phyloP scores from a whole-genome alignment of 257 asterid genomes.

The Cynanchum wilfordii region DNA sequence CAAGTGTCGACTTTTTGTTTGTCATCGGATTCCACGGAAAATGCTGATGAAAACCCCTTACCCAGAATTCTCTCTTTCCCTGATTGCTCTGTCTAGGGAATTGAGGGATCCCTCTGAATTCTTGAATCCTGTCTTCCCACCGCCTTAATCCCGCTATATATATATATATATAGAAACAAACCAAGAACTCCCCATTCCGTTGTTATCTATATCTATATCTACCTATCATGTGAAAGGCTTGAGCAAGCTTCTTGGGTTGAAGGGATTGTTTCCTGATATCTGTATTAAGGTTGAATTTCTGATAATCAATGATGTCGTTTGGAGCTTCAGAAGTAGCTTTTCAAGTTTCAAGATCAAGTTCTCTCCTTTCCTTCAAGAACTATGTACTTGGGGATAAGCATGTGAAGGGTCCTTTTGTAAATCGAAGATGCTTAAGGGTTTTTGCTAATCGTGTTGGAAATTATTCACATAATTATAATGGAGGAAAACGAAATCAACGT shows the following conservation, averaged over 20 bases:
- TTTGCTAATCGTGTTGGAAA: constrained; percentile 16
- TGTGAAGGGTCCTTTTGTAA: constrained; percentile 17
- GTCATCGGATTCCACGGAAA: neutral
- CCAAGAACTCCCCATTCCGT: neutral
- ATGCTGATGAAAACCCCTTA: neutral
- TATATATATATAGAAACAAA: neutral
- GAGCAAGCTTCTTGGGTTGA: constrained; percentile 13
- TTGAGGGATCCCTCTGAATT: neutral
- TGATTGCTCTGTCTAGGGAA: neutral
- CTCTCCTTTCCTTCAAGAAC: constrained; percentile 29
- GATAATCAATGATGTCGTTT: constrained; percentile 29
- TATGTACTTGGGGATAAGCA: constrained; percentile 16
- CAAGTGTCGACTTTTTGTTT: neutral
- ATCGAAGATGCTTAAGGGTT: constrained; percentile 18
- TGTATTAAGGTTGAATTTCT: constrained; percentile 12
- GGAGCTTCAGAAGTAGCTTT: constrained; percentile 43
- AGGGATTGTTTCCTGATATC: neutral
- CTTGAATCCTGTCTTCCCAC: neutral
- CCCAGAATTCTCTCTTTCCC: neutral
- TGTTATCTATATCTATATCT: neutral
- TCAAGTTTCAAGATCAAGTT: constrained; percentile 30
- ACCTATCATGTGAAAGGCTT: too few species aligned
- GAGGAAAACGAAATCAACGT: constrained; percentile 14
- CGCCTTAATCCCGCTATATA: neutral
- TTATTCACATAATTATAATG: constrained; percentile 8